Conservation (phyloP, 2,329 filamentous ascomycete genomes). For the Sordariomycetes sp. region DNA sequence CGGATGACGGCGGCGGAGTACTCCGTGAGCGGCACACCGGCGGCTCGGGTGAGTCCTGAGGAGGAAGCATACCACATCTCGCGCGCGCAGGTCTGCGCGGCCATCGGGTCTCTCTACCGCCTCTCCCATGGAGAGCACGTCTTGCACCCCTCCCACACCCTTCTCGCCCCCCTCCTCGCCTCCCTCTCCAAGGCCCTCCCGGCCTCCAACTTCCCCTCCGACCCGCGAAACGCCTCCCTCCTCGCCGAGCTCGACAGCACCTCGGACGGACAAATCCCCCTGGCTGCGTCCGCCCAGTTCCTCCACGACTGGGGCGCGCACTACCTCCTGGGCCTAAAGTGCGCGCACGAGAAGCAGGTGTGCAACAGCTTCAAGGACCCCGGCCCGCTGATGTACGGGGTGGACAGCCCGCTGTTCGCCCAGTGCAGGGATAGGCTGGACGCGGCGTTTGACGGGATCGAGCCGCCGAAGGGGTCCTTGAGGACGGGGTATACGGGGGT, state of each 20-base stretch:
- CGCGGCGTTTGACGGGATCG: conserved; percentile 30
- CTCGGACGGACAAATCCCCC: conserved; percentile 32
- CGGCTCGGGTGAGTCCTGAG: conserved; percentile 7
- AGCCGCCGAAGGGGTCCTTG: conserved; percentile 26
- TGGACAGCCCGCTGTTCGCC: conserved; percentile 34
- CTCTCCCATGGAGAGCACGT: conserved; percentile 11
- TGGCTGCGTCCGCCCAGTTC: conserved; percentile 28
- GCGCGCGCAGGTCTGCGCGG: conserved; percentile 31
- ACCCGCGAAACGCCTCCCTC: conserved; percentile 30
- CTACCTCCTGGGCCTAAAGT: conserved; percentile 41
- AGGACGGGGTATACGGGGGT: not conserved
- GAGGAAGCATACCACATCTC: conserved; percentile 37
- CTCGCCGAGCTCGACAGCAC: conserved; percentile 31
- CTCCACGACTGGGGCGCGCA: conserved; percentile 41
- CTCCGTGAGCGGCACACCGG: not conserved
- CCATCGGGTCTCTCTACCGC: conserved; percentile 28
- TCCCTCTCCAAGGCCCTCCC: conserved; percentile 19
- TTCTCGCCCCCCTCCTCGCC: conserved; percentile 6
- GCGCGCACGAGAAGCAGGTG: conserved; percentile 40
- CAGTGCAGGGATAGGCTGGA: conserved; percentile 35
- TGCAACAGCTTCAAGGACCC: conserved; percentile 51
- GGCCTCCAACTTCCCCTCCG: conserved; percentile 12
- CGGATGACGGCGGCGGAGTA: not conserved
- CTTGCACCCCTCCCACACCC: not conserved
- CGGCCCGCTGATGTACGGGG: conserved; percentile 40